phyloP scores from a whole-genome alignment of 1,284 basidiomycete species.

The Trichosporon ovoides region DNA sequence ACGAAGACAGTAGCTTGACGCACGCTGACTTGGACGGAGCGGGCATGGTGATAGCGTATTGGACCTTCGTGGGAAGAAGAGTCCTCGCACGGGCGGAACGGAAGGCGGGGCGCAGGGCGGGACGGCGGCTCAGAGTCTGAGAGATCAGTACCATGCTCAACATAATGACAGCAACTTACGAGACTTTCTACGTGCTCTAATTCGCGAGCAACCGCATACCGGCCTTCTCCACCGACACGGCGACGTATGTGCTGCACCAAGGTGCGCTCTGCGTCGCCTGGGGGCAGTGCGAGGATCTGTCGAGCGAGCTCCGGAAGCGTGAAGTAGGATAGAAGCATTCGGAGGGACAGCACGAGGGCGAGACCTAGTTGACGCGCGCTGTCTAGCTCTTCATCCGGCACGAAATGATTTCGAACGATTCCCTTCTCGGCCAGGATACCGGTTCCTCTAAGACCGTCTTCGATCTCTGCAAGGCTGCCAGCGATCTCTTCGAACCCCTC shows the following conservation, averaged over 20 bases:
- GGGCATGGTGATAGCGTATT: constrained; percentile 38
- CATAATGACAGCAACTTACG: constrained; percentile 22
- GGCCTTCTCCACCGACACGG: constrained; percentile 40
- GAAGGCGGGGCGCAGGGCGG: constrained; percentile 42
- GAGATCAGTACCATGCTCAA: not conserved
- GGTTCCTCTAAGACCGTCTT: constrained; percentile 34
- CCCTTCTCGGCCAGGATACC: constrained; percentile 10
- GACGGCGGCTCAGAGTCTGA: constrained; percentile 32
- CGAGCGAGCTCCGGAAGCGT: constrained; percentile 37
- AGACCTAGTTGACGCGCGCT: constrained; percentile 34
- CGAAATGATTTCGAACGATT: not conserved
- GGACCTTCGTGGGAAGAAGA: constrained; percentile 28
- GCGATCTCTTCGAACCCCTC: constrained; percentile 44
- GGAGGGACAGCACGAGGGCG: constrained; percentile 39
- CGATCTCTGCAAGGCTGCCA: constrained; percentile 36
- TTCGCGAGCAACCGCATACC: constrained; percentile 42
- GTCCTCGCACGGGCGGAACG: constrained; percentile 43
- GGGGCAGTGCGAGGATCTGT: constrained; percentile 34
- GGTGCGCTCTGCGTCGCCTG: constrained; percentile 42
- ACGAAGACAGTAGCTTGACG: constrained; percentile 34
- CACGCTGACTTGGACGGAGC: constrained; percentile 43
- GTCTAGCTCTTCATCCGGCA: constrained; percentile 24
- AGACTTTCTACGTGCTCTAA: constrained; percentile 41
- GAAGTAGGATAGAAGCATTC: constrained; percentile 47
- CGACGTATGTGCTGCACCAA: constrained; percentile 44